phyloP scores from a whole-genome alignment of 306 rosid species.

The Prunus kanzakura region DNA sequence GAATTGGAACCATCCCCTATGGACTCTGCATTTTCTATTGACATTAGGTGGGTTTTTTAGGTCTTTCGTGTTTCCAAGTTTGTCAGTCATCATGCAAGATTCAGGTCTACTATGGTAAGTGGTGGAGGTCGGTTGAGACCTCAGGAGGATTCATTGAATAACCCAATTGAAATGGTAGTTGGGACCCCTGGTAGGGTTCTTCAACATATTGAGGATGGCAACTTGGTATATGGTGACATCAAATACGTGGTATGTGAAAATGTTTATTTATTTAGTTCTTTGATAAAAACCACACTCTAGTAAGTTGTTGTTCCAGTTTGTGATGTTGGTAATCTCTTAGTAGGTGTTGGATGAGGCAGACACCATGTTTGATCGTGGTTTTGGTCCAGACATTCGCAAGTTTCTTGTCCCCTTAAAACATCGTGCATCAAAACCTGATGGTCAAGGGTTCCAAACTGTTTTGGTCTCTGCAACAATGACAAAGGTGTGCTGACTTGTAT shows the following conservation, averaged over 20 bases:
- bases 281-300: not conserved
- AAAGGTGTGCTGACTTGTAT: slow-evolving; percentile 44
- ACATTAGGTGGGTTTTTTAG: slow-evolving; percentile 40
- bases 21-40: slow-evolving; percentile 21
- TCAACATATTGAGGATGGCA: slow-evolving; percentile 94
- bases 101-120: slow-evolving; percentile 87
- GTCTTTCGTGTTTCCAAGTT: slow-evolving; percentile 92
- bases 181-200: slow-evolving; percentile 96
- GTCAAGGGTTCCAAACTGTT: slow-evolving; percentile 78
- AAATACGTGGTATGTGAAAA: slow-evolving; percentile 67
- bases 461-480: slow-evolving; percentile 97
- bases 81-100: slow-evolving; percentile 84
- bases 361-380: slow-evolving; percentile 97
- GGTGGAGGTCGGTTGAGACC: slow-evolving; percentile 93
- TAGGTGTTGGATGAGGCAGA: slow-evolving; percentile 98
- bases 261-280: not conserved
- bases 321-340: slow-evolving; percentile 23
- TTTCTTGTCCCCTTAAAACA: slow-evolving; percentile 69
- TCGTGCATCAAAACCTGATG: slow-evolving; percentile 65
- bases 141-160: slow-evolving; percentile 82
- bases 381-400: slow-evolving; percentile 95
- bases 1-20: slow-evolving; percentile 8
- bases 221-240: slow-evolving; percentile 87
- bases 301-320: slow-evolving; percentile 7
- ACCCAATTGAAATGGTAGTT: slow-evolving; percentile 84